These are phyloP conservation scores for Babesia ovata DNA, from an alignment of 169 alveolate species.

Conservation along the genomic window DNA sequence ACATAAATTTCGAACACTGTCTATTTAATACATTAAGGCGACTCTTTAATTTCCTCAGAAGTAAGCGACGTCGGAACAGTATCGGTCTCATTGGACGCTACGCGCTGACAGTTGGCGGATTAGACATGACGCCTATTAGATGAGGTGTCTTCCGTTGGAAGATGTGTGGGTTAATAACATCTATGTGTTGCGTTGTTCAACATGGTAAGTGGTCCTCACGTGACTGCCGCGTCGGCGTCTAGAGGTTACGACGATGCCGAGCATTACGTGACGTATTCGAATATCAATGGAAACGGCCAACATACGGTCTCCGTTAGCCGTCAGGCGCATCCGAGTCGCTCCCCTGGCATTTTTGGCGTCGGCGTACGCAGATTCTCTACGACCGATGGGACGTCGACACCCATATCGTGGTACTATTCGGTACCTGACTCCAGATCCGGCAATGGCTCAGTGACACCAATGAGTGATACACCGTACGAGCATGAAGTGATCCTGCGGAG, in stretches of 20 bases:
- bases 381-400: slow-evolving; percentile 11
- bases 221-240: slow-evolving; percentile 3
- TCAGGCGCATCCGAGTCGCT: neutral
- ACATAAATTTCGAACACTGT: too few species aligned
- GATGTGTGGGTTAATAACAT: neutral
- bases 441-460: neutral
- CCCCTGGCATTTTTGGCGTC: neutral
- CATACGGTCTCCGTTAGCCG: neutral
- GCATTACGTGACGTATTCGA: neutral
- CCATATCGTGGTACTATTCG: slow-evolving; percentile 32
- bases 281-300: neutral
- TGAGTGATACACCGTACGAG: neutral
- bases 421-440: slow-evolving; percentile 3
- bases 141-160: neutral
- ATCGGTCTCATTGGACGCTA: too few species aligned
- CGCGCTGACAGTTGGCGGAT: too few species aligned
- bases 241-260: slow-evolving; percentile 4
- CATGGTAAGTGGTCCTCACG: slow-evolving; percentile 4
- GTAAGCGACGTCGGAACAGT: too few species aligned
- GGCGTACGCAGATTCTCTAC: slow-evolving; percentile 5
- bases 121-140: too few species aligned
- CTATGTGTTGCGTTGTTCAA: neutral
- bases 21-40: too few species aligned
- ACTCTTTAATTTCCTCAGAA: too few species aligned
- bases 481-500: slow-evolving; percentile 29